phyloP scores from a whole-genome alignment of 495 filamentous ascomycete genomes.

The Bacidia rubella region DNA sequence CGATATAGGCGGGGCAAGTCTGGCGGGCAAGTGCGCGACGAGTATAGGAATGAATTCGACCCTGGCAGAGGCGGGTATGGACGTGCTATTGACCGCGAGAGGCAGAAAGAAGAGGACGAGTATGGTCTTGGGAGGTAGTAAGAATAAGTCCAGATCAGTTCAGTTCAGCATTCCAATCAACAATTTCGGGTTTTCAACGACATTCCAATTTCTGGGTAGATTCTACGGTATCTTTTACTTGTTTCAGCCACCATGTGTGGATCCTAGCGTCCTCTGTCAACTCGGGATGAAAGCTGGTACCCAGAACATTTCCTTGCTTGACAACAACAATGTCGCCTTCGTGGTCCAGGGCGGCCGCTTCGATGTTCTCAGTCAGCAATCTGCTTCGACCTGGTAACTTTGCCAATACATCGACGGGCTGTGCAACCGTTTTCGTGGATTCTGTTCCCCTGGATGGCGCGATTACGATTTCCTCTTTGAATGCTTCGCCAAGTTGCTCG shows the following conservation, averaged over 20 bases:
- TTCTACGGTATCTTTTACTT: constrained; percentile 35
- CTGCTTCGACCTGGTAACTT: constrained; percentile 35
- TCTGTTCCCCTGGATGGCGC: constrained; percentile 46
- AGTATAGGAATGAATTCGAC: constrained; percentile 93
- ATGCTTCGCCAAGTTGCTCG: constrained; percentile 35
- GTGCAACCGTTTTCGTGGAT: constrained; percentile 29
- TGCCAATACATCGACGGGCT: constrained; percentile 37
- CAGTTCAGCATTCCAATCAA: neutral
- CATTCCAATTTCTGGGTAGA: neutral
- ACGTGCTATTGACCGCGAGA: constrained; percentile 49
- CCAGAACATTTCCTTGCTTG: constrained; percentile 84
- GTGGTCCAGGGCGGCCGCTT: constrained; percentile 26
- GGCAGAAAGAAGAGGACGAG: constrained; percentile 45
- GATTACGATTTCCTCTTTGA: constrained; percentile 47
- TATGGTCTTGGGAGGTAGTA: constrained; percentile 37
- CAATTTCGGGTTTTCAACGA: too few species aligned
- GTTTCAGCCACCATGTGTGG: constrained; percentile 82
- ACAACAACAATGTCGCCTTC: constrained; percentile 82
- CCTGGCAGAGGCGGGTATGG: constrained; percentile 83
- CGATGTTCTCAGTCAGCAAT: constrained; percentile 27
- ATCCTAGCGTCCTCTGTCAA: constrained; percentile 80
- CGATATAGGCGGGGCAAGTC: constrained; percentile 62
- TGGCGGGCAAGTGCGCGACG: constrained; percentile 91
- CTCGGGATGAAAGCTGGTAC: constrained; percentile 94
- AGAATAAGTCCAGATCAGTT: too few species aligned